phyloP scores from a whole-genome alignment of 2,329 filamentous ascomycete species.

The Cladophialophora immunda region DNA sequence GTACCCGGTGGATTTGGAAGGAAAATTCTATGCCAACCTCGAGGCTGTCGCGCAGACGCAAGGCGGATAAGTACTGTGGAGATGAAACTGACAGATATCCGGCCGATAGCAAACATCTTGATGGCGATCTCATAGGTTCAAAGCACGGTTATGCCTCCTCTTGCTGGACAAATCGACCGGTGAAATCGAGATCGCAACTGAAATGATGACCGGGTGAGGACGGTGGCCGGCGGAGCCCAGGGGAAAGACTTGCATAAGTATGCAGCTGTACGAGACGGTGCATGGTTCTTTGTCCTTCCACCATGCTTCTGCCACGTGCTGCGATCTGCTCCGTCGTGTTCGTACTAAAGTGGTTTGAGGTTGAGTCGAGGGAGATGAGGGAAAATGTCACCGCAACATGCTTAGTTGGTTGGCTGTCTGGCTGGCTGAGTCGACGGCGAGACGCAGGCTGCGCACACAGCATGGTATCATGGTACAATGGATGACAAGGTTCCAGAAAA shows the following conservation, averaged over 20 bases:
- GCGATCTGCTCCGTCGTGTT: neutral
- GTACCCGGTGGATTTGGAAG: constrained; percentile 36
- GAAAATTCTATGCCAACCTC: constrained; percentile 7
- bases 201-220: neutral
- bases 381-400: neutral
- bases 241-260: constrained; percentile 8
- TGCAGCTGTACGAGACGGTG: constrained; percentile 18
- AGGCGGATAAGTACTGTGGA: neutral
- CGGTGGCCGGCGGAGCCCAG: neutral
- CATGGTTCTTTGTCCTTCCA: constrained; percentile 24
- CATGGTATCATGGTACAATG: constrained; percentile 5
- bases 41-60: neutral
- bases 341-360: constrained; percentile 1
- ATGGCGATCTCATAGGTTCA: neutral
- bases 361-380: neutral
- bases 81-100: constrained; percentile 16
- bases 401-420: neutral
- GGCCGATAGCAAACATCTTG: constrained; percentile 25
- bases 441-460: constrained; percentile 6
- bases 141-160: neutral
- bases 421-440: constrained; percentile 1
- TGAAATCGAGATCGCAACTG: neutral
- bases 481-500: constrained; percentile 22
- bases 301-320: constrained; percentile 25
- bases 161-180: neutral